Evolutionary conservation across 2,329 filamentous ascomycete genomes (phyloP), one percentile per base, ranked within the genome.

Genomic region (Tolypocladium inflatum): DNA sequence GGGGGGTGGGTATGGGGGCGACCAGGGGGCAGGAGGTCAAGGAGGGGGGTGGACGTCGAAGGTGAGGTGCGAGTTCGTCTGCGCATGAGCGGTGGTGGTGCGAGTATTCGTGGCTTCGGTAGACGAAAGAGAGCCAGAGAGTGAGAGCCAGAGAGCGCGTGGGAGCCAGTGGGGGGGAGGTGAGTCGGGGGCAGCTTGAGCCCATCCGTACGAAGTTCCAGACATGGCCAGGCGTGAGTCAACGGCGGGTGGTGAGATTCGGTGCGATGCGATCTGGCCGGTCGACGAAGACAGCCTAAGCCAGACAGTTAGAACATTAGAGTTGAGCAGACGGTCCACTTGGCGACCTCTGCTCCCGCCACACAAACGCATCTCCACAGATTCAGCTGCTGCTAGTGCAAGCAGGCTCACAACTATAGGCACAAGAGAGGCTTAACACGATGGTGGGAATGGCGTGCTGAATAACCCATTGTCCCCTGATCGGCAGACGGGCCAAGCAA

Each of bases 1-100:
- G n/a, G n/a, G 39, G 45, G 39, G 48, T 57, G 55, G 54, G 37
- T 21, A 56, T 43, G 57, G 55, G 57, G 59, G 51, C 57, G 42
- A 54, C 37, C 48, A 23, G 50, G 53, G 51, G 19, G 35, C 38
- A 8, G 53, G 53, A 5, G 26, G 38, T 52, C n/a, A 30, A 51
- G 21, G 30, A 10, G 23, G 45, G 45, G 26, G 45, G 43, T 30
- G 45, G 11, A 2, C 15, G 2, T 15, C 6, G 45, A 9, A 19
- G 13, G 38, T 41, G n/a, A 43, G 37, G 35, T 52, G 33, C 53
- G 33, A n/a, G 43, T 26, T 45, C 43, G 23, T 33, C 23, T 19
- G 45, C 45, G 45, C 26, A 5, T 48, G 43, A 8, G 45, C 26
- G 8, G 17, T 33, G 26, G 45, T 19, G 45, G 45, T 23, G 45